These are phyloP conservation scores for Nemania sp. DNA, from an alignment of 2,329 filamentous ascomycete species.

Conservation along the genomic window DNA sequence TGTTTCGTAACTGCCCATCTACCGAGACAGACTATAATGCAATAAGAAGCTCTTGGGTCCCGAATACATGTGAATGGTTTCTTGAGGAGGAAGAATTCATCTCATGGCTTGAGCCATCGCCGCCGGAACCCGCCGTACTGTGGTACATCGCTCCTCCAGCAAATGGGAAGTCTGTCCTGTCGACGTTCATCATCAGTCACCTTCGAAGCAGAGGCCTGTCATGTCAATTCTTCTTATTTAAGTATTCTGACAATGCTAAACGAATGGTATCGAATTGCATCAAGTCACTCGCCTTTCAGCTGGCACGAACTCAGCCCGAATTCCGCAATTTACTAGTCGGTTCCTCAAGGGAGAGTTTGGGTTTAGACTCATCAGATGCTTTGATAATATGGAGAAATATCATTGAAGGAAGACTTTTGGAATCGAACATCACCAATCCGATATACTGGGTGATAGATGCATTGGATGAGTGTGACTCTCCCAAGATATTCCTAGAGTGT, in stretches of 20 bases:
- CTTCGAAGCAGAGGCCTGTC: conserved; percentile 5
- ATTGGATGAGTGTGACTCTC: conserved; percentile 16
- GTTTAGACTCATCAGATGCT: neutral
- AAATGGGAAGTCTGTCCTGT: conserved; percentile 22
- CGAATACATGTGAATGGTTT: conserved; percentile 20
- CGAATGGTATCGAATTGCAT: conserved; percentile 5
- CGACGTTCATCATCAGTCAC: conserved; percentile 18
- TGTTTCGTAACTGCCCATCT: conserved; percentile 3
- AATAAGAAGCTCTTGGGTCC: neutral
- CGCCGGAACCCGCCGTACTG: conserved; percentile 6
- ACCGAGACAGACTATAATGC: conserved; percentile 11
- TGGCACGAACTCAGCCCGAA: neutral
- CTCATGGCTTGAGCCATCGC: neutral
- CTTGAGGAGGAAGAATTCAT: conserved; percentile 10
- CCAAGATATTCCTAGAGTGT: conserved; percentile 14
- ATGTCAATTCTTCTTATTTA: conserved; percentile 22
- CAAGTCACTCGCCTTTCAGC: conserved; percentile 5
- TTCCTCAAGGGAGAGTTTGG: conserved; percentile 5
- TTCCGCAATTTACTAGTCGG: neutral
- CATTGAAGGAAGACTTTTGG: conserved; percentile 6
- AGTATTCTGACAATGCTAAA: conserved; percentile 13
- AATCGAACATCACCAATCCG: neutral
- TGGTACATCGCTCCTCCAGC: conserved; percentile 22
- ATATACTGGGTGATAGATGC: conserved; percentile 27
- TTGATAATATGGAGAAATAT: conserved; percentile 17